phyloP scores from a whole-genome alignment of 257 asterid genomes.

The Ligustrum vulgare region DNA sequence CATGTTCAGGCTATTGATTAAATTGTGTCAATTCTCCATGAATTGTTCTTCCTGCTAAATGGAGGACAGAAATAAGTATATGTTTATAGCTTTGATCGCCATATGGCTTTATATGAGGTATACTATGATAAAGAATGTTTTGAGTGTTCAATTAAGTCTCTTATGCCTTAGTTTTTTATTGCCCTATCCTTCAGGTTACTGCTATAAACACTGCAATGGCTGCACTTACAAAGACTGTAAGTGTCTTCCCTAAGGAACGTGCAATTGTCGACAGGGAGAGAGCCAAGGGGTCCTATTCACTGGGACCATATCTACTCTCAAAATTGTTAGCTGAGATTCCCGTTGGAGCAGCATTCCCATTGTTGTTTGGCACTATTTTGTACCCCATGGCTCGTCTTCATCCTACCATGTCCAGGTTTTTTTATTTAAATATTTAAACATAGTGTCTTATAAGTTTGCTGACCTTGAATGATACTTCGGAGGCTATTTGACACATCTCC shows the following conservation, averaged over 20 bases:
- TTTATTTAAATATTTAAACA: conserved; percentile 13
- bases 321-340: conserved; percentile 94
- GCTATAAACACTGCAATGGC: conserved; percentile 99
- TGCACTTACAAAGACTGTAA: conserved; percentile 95
- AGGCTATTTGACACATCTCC: not conserved
- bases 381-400: conserved; percentile 97
- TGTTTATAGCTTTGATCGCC: conserved; percentile 6
- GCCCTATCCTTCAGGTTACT: conserved; percentile 62
- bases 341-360: conserved; percentile 91
- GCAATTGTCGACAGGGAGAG: conserved; percentile 94
- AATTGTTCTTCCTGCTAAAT: not conserved
- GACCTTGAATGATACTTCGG: not conserved
- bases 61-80: not conserved
- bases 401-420: conserved; percentile 78
- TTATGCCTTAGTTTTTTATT: conserved; percentile 14
- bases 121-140: conserved; percentile 3
- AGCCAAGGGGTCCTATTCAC: conserved; percentile 78
- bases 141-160: conserved; percentile 14
- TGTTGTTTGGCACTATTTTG: conserved; percentile 84
- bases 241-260: conserved; percentile 98
- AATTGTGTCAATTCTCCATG: not conserved
- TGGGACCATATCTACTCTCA: conserved; percentile 91
- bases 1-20: conserved; percentile 1
- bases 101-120: not conserved
- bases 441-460: conserved; percentile 10